phyloP scores from a whole-genome alignment of 2,329 filamentous ascomycete species.

The Teratosphaeriaceae sp. region DNA sequence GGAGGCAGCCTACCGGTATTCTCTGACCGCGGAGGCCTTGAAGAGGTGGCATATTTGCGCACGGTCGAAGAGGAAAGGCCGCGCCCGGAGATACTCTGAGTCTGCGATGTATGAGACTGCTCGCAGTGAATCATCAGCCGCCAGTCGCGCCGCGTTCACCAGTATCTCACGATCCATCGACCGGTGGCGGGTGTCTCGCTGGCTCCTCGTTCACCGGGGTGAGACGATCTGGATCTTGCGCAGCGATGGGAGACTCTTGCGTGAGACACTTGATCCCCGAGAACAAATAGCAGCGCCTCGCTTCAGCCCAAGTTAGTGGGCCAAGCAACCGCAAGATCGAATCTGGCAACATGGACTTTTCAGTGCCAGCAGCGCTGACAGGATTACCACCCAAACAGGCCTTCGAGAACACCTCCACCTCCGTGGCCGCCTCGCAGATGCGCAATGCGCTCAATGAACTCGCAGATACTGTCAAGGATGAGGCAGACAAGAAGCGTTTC shows the following conservation, averaged over 20 bases:
- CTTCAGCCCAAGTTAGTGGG: no score
- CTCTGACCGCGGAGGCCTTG: background rate
- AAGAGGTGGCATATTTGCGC: no score
- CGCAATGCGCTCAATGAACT: slow-evolving; percentile 93
- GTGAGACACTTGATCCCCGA: no score
- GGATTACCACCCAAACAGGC: slow-evolving; percentile 51
- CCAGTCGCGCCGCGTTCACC: no score
- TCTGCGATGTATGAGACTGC: background rate
- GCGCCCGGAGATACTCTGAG: background rate
- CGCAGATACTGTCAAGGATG: slow-evolving; percentile 80
- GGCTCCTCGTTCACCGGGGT: no score
- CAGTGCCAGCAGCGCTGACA: background rate
- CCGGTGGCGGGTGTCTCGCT: no score
- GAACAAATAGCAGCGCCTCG: no score
- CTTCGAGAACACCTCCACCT: slow-evolving; percentile 98
- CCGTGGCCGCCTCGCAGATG: slow-evolving; percentile 97
- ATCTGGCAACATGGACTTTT: slow-evolving; percentile 4
- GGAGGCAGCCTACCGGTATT: slow-evolving; percentile 5
- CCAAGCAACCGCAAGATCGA: background rate
- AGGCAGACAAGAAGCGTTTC: slow-evolving; percentile 71
- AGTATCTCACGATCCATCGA: no score
- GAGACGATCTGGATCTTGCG: no score
- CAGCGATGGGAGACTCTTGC: no score
- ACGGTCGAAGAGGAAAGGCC: no score
- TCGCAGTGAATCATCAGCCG: no score